These are phyloP conservation scores for Nakazawaea laoshanensis DNA, from an alignment of 805 yeast genomes.

Conservation along the genomic window DNA sequence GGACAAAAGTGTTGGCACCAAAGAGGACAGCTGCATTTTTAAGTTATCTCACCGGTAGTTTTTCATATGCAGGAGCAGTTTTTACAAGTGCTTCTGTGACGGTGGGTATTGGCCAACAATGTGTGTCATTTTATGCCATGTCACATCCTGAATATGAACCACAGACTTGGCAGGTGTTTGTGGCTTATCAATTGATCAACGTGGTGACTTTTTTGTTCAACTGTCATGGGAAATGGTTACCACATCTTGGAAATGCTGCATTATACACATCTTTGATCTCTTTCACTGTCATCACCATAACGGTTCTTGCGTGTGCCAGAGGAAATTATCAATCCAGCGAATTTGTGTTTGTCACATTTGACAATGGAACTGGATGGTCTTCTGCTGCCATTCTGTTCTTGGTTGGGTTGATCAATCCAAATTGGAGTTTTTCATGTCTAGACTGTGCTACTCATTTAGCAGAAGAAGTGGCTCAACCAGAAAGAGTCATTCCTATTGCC, in stretches of 20 bases:
- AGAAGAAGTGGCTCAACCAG: constrained; percentile 55
- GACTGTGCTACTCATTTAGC: constrained; percentile 70
- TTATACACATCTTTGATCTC: constrained; percentile 45
- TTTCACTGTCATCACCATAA: constrained; percentile 43
- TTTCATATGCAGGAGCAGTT: constrained; percentile 54
- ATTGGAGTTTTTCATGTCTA: constrained; percentile 61
- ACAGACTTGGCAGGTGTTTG: constrained; percentile 47
- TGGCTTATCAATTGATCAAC: constrained; percentile 38
- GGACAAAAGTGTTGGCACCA: constrained; percentile 51
- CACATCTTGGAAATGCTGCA: constrained; percentile 39
- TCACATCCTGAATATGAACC: constrained; percentile 23
- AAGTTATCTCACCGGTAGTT: constrained; percentile 53
- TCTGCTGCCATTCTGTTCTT: constrained; percentile 53
- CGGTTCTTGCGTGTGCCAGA: constrained; percentile 41
- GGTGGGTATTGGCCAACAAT: constrained; percentile 40
- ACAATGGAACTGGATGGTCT: constrained; percentile 54
- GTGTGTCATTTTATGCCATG: constrained; percentile 38
- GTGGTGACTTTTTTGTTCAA: constrained; percentile 35
- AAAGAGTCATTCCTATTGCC: constrained; percentile 50
- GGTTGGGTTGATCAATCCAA: constrained; percentile 64
- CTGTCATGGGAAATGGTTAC: constrained; percentile 42
- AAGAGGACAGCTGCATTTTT: constrained; percentile 34
- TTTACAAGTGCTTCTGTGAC: constrained; percentile 57
- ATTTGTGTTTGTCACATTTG: constrained; percentile 46
- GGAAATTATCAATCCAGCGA: constrained; percentile 42